Evolutionary conservation across 164 flowering plant genomes (phyloP).

Genomic region (Platanus orientalis): DNA sequence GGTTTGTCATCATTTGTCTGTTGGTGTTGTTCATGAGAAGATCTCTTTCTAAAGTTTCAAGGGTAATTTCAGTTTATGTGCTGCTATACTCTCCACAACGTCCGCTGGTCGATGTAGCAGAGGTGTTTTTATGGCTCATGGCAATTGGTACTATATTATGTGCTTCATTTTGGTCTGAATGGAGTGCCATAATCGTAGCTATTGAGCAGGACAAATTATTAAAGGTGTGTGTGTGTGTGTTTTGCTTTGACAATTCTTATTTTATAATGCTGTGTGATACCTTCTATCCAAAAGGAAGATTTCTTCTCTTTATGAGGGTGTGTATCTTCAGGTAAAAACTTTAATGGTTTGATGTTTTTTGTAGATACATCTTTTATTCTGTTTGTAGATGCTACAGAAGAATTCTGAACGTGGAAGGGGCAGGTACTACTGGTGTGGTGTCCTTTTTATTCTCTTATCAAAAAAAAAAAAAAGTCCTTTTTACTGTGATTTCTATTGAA

Average conservation of each 20-base stretch:
- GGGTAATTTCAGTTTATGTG: constrained; percentile 57
- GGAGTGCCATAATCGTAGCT: constrained; percentile 88
- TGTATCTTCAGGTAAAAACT: neutral
- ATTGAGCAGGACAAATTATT: constrained; percentile 81
- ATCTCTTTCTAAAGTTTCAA: constrained; percentile 10
- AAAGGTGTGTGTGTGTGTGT: constrained; percentile 57
- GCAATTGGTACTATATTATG: constrained; percentile 92
- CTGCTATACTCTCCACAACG: constrained; percentile 89
- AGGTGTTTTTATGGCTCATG: constrained; percentile 97
- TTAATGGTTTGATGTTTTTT: neutral
- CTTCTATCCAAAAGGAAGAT: neutral
- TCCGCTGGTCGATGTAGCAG: constrained; percentile 87
- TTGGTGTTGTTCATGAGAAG: neutral
- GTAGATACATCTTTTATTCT: constrained; percentile 5
- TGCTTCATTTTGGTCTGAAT: constrained; percentile 97
- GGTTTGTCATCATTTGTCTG: neutral
- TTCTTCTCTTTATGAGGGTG: neutral
- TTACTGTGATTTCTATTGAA: constrained; percentile 81
- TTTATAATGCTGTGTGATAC: neutral
- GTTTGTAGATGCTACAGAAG: constrained; percentile 71
- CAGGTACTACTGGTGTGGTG: constrained; percentile 54
- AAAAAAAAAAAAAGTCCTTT: constrained; percentile 73
- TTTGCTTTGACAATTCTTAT: too few relatives aligned
- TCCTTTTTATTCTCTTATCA: too few relatives aligned
- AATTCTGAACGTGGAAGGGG: constrained; percentile 29